Evolutionary conservation across 2,329 filamentous ascomycete genomes (phyloP), one percentile per base, ranked within the genome.

Genomic region (Clonostachys rosea): DNA sequence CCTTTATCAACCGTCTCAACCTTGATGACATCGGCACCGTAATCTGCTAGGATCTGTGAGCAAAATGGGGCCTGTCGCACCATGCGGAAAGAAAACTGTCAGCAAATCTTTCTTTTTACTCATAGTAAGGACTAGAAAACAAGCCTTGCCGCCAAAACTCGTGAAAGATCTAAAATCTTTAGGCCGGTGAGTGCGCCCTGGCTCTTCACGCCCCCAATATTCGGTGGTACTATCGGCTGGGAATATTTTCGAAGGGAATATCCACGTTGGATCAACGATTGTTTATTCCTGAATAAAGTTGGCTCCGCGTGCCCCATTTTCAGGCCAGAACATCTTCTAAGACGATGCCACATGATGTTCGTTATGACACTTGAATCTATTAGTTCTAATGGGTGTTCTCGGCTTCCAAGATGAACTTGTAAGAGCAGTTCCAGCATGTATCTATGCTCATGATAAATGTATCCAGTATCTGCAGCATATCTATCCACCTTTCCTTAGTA

Each of bases 11-110:
- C 35, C 4, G 44, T 55, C 47, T 73, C 70, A 41, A 70, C 54
- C 52, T 71, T 71, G 47, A 73, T 63, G 1, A 74, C 65, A 17
- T 66, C 62, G 1, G 69, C 70, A 1, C 69, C 68, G 43, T 71
- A 70, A 46, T 73, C 70, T 18, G 68, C 69, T 4, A 73, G 62
- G n/a, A 73, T 70, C 44, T 71, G 67, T 5, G 64, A 67, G 36
- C 66, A 69, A 40, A 64, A 68, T 0, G 65, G 65, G 1, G 59
- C 65, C 53, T 55, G 34, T 14, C 17, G 7, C 1, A 11, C 6
- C n/a, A 11, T 43, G 18, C n/a, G 4, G 24, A 30, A 30, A 30
- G 24, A 30, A 9, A 30, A 8, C 8, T 9, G 24, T 30, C 5
- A 30, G 8, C 7, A 30, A 30, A 30, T 30, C 24, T 9, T 30